Conservation (phyloP, 2,329 filamentous ascomycete species). For the Sclerotiophoma versabilis region DNA sequence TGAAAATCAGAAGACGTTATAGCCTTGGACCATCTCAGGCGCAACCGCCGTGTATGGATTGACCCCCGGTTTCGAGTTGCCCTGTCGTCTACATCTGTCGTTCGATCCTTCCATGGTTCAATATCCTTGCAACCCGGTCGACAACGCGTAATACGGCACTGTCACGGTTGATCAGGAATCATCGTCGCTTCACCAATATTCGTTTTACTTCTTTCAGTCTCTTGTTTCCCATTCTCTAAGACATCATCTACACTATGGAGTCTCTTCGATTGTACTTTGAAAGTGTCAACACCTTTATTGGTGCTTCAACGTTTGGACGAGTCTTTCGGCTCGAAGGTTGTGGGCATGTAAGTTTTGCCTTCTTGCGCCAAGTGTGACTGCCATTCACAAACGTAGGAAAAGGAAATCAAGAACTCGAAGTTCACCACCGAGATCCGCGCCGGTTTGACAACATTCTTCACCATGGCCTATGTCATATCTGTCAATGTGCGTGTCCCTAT, state of each 20-base stretch:
- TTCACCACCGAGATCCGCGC: conserved; percentile 86
- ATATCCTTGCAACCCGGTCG: background rate
- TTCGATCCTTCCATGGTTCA: background rate
- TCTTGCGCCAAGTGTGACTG: background rate
- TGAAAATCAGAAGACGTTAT: conserved; percentile 6
- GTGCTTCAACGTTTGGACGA: conserved; percentile 48
- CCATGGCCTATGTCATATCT: conserved; percentile 53
- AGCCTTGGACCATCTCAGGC: background rate
- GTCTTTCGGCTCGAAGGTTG: conserved; percentile 80
- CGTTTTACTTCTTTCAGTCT: background rate
- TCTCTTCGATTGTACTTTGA: conserved; percentile 24
- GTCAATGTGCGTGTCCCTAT: conserved; percentile 32
- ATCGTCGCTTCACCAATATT: background rate
- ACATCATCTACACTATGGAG: conserved; percentile 32
- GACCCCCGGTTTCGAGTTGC: background rate
- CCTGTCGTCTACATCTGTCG: background rate
- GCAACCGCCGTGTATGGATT: background rate
- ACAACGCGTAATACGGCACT: conserved; percentile 5
- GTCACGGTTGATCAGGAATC: conserved; percentile 8
- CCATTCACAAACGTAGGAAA: conserved; percentile 58
- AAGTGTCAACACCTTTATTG: conserved; percentile 34
- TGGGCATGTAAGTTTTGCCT: conserved; percentile 71
- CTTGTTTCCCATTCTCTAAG: background rate
- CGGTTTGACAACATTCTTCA: conserved; percentile 73
- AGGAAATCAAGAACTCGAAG: conserved; percentile 74